Percentiles rank a stretch among this genome's conserved stretches.
These are phyloP conservation scores for Spathaspora passalidarum DNA, from an alignment of 805 yeast genomes.

Conservation along the genomic window DNA sequence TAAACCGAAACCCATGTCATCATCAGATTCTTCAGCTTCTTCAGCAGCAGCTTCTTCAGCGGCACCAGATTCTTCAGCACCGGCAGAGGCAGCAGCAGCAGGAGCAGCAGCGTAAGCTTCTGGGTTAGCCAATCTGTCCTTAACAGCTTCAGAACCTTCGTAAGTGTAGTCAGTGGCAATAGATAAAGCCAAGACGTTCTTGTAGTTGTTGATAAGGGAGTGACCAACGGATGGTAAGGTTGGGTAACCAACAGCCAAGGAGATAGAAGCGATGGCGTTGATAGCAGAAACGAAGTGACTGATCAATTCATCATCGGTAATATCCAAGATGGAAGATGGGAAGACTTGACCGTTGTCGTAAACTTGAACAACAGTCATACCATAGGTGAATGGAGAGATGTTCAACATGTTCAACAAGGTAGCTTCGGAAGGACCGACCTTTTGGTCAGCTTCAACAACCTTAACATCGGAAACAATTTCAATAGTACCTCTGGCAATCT, in stretches of 20 bases:
- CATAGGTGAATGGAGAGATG: constrained; percentile 99
- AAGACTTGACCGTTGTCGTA: constrained; percentile 98
- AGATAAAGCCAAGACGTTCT: constrained; percentile 96
- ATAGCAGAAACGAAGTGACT: constrained; percentile 90
- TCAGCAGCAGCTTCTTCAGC: constrained; percentile 72
- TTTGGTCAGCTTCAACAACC: constrained; percentile 82
- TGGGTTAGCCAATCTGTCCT: constrained; percentile 99
- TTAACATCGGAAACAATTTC: constrained; percentile 96
- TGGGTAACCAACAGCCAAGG: constrained; percentile 99
- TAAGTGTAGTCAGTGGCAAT: constrained; percentile 98
- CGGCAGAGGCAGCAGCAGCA: constrained; percentile 69
- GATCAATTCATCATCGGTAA: constrained; percentile 95
- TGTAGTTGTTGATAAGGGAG: constrained; percentile 98
- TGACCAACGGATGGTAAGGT: constrained; percentile 99
- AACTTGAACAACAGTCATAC: constrained; percentile 94
- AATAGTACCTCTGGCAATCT: constrained; percentile 99
- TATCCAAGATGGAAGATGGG: constrained; percentile 95
- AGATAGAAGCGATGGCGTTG: constrained; percentile 90
- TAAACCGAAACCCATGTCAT: constrained; percentile 98
- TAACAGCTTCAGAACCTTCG: constrained; percentile 98
- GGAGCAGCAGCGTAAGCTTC: constrained; percentile 99
- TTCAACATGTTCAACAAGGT: constrained; percentile 97
- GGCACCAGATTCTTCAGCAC: constrained; percentile 63
- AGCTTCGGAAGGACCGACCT: constrained; percentile 99
- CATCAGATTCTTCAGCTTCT: constrained; percentile 73